Conservation (phyloP, 2,329 filamentous ascomycete species). For the Mycosphaerella arachidis region DNA sequence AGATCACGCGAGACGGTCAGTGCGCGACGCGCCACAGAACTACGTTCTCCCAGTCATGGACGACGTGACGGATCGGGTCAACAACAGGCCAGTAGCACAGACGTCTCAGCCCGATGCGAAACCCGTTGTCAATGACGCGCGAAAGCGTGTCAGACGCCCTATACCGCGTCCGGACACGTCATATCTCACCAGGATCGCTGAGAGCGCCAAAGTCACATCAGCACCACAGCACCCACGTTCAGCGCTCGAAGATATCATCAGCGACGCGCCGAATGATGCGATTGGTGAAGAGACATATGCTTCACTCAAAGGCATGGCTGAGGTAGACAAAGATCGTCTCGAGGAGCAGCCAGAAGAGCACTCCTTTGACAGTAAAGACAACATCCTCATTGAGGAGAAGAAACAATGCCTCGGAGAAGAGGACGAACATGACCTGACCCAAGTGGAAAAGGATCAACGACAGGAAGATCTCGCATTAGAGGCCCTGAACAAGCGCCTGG, state of each 20-base stretch:
- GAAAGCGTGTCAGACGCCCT: not conserved
- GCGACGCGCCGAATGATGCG: constrained; percentile 29
- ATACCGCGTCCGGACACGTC: not conserved
- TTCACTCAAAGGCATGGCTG: constrained; percentile 38
- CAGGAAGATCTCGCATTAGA: constrained; percentile 41
- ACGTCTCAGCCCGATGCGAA: not conserved
- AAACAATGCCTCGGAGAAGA: not conserved
- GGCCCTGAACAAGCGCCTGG: constrained; percentile 39
- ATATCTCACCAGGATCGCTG: not conserved
- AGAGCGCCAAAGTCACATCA: not conserved
- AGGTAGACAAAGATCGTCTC: constrained; percentile 23
- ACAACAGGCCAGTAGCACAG: not conserved
- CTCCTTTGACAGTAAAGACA: constrained; percentile 11
- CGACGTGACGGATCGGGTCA: not conserved
- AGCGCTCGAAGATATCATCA: constrained; percentile 39
- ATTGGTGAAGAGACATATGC: constrained; percentile 39
- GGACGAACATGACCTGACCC: constrained; percentile 25
- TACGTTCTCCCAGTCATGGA: not conserved
- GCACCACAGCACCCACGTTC: constrained; percentile 25
- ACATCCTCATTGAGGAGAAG: not conserved
- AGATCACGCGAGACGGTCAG: not conserved
- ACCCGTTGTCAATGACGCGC: not conserved
- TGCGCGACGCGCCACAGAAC: not conserved
- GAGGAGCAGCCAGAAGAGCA: constrained; percentile 10
- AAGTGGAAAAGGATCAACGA: constrained; percentile 40